Base-by-base conservation (phyloP, 805 yeast genomes). In the Saturnispora ahearnii region DNA sequence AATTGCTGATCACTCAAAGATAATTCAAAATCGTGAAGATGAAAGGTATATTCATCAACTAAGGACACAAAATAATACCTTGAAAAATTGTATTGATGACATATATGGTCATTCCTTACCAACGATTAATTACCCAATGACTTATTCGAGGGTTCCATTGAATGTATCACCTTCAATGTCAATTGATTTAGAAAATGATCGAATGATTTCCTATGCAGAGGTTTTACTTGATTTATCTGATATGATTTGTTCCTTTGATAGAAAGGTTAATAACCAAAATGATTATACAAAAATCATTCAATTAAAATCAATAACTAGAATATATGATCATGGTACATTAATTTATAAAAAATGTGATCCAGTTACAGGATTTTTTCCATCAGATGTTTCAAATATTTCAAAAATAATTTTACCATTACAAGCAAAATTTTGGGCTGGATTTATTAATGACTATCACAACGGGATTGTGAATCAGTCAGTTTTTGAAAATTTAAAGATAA, bases 361-460 rank as follows among this genome's bases (percentile, higher is more conserved):
- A 5, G 52, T 63, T 5, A 59, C 65, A 2, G 70, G 65, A 0
- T 56, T 56, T 29, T 48, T 62, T 31, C 48, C 58, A 4, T 52
- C 59, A 1, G 59, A 57, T 22, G 48, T 54, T 21, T 22, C 55
- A 4, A 53, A 51, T 24, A 24, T 34, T 13, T 53, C 62, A 15
- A 59, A 58, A 32, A 49, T 65, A 15, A 61, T 59, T 45, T 52
- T 66, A 21, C 68, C 70, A 1, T 51, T 66, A 32, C 62, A 61
- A 49, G 58, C 68, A 2, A 62, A 62, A 38, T 55, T 62, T 33
- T 66, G 69, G 69, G 57, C 67, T 2, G 55, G 62, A 6, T 48
- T 63, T 26, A 53, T 64, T 10, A 64, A 62, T 47, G 66, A 62
- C 42, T 60, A 56, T 46, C 55, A 62, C 21, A 65, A 65, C 52